These are phyloP conservation scores for Yamadazyma aaseri DNA, from an alignment of 1,139 yeast genomes.

Conservation along the genomic window DNA sequence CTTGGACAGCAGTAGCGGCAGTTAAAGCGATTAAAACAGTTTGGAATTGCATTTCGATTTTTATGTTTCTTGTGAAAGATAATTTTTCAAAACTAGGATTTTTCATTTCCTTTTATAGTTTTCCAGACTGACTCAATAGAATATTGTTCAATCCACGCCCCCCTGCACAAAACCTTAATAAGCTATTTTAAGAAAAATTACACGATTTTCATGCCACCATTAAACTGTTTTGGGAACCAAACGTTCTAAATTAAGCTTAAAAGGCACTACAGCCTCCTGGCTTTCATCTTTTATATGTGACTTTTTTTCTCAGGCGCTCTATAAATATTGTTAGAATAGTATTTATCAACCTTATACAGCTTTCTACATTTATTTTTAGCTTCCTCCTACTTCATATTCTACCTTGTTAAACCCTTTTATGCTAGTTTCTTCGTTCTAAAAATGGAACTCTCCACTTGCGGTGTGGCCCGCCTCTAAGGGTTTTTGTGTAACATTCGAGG, in stretches of 20 bases:
- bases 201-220: constrained; percentile 2
- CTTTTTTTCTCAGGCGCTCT: no score
- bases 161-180: constrained; percentile 1
- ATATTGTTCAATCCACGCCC: not conserved
- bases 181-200: constrained; percentile 4
- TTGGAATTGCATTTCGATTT: constrained; percentile 43
- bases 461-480: not conserved
- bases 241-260: not conserved
- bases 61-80: constrained; percentile 3
- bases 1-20: constrained; percentile 45
- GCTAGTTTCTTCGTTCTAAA: no score
- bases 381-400: no score
- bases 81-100: constrained; percentile 3
- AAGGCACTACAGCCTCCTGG: not conserved
- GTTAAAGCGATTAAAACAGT: constrained; percentile 45
- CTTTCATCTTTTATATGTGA: not conserved
- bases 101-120: constrained; percentile 12
- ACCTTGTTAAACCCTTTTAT: no score
- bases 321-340: no score
- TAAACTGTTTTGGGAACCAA: not conserved
- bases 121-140: constrained; percentile 3
- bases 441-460: not conserved
- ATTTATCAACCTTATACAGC: no score
- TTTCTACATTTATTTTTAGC: no score
- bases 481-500: not conserved